phyloP scores from a whole-genome alignment of 257 asterid genomes.

The Vinca minor region DNA sequence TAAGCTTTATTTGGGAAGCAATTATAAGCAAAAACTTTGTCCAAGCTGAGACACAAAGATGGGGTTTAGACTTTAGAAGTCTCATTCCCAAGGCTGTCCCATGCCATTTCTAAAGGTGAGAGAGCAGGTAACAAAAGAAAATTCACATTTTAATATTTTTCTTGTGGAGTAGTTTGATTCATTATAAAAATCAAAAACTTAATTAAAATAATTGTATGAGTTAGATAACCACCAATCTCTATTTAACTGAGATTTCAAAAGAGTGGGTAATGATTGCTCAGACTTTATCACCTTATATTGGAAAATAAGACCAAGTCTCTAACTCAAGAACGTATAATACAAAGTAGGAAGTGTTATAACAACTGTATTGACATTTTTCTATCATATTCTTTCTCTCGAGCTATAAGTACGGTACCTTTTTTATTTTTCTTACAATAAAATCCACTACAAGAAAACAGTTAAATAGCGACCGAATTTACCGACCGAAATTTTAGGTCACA shows the following conservation, averaged over 20 bases:
- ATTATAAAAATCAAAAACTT: no score
- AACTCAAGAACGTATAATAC: no score
- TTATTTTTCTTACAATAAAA: no score
- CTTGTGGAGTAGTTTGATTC: slow-evolving; percentile 11
- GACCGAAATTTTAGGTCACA: no score
- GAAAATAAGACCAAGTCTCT: no score
- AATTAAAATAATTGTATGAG: slow-evolving; percentile 3
- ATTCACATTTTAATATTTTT: not conserved
- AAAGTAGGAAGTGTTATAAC: no score
- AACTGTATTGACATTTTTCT: no score
- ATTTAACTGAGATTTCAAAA: not conserved
- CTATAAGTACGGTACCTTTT: no score
- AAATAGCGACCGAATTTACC: no score
- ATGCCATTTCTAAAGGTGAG: not conserved
- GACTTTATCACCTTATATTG: slow-evolving; percentile 1
- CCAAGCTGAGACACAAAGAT: not conserved
- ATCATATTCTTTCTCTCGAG: no score
- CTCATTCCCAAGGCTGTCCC: slow-evolving; percentile 4
- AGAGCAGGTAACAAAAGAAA: slow-evolving; percentile 14
- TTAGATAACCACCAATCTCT: slow-evolving; percentile 7
- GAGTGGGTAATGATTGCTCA: slow-evolving; percentile 1
- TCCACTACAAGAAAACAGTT: no score
- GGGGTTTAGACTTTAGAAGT: not conserved
- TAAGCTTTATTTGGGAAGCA: not conserved
- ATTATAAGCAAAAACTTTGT: not conserved